These are phyloP conservation scores for Fusarium tjaetaba DNA, from an alignment of 2,329 filamentous ascomycete genomes.

Conservation along the genomic window DNA sequence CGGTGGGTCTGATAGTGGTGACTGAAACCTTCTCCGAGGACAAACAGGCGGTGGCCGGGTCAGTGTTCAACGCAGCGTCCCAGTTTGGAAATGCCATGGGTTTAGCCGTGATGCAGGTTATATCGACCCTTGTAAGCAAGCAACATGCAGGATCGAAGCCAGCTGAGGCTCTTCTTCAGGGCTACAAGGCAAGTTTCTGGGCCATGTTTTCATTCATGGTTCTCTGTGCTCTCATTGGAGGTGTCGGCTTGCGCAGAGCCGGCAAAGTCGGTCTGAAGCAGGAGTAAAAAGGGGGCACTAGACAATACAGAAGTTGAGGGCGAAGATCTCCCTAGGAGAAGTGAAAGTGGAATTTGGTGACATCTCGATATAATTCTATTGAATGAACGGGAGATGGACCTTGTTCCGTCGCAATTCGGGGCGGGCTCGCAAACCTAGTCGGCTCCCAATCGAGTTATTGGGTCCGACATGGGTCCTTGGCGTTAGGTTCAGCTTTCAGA, in stretches of 20 bases:
- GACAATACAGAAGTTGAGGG: not conserved
- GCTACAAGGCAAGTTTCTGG: conserved; percentile 63
- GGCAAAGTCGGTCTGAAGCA: conserved; percentile 53
- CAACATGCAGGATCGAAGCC: conserved; percentile 40
- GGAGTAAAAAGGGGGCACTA: conserved; percentile 41
- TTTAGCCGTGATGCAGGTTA: conserved; percentile 58
- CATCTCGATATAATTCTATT: not conserved
- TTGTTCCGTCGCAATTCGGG: not conserved
- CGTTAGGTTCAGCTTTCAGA: not conserved
- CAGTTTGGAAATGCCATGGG: conserved; percentile 66
- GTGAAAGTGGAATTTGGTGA: not conserved
- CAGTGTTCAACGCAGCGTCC: conserved; percentile 67
- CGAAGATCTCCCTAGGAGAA: not conserved
- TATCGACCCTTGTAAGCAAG: conserved; percentile 53
- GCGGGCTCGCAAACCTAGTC: not conserved
- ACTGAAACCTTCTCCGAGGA: conserved; percentile 64
- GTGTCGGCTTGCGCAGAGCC: conserved; percentile 47
- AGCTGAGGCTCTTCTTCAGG: conserved; percentile 53
- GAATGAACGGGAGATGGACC: not conserved
- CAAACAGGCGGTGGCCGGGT: conserved; percentile 68
- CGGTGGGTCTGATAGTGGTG: conserved; percentile 64
- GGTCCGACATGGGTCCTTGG: not conserved
- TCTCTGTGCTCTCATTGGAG: conserved; percentile 51
- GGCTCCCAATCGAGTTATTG: not conserved
- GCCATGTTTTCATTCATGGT: conserved; percentile 59